Conservation (phyloP, 1,284 basidiomycete species). For the Neonothopanus nambi region DNA sequence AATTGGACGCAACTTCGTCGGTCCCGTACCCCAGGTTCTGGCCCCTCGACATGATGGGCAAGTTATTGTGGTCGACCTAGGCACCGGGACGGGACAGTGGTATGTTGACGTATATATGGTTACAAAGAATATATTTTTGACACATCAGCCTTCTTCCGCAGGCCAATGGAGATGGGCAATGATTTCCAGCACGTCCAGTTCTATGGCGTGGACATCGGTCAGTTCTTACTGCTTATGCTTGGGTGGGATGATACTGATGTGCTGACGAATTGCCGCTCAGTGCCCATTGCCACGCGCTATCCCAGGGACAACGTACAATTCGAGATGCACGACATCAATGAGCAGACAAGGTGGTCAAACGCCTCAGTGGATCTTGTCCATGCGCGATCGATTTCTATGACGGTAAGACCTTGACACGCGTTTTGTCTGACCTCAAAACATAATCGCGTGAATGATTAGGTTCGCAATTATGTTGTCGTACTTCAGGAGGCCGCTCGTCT, state of each 20-base stretch:
- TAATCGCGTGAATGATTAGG: constrained; percentile 32
- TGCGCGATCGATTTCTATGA: constrained; percentile 56
- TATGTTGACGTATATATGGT: constrained; percentile 34
- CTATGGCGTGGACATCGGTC: constrained; percentile 72
- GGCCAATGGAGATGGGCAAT: constrained; percentile 71
- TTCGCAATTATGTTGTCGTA: constrained; percentile 48
- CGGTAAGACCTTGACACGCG: constrained; percentile 41
- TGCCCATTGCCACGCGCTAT: constrained; percentile 65
- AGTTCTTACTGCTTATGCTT: constrained; percentile 21
- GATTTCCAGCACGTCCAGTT: constrained; percentile 64
- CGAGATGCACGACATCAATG: constrained; percentile 61
- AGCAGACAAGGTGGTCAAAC: constrained; percentile 46
- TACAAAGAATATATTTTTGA: constrained; percentile 26
- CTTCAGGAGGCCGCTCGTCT: constrained; percentile 58
- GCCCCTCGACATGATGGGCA: constrained; percentile 35
- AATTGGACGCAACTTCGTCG: constrained; percentile 54
- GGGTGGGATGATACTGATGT: no score
- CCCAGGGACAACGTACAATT: constrained; percentile 61
- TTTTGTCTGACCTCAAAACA: neutral
- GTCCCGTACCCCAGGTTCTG: constrained; percentile 56
- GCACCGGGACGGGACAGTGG: constrained; percentile 74
- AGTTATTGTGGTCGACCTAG: constrained; percentile 59
- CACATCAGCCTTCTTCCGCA: constrained; percentile 29
- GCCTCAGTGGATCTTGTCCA: constrained; percentile 63
- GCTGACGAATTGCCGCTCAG: constrained; percentile 41